Evolutionary conservation across 1,139 yeast genomes (phyloP), one percentile per base, ranked within the genome.

Genomic region (Saccharomyces pastorianus): DNA sequence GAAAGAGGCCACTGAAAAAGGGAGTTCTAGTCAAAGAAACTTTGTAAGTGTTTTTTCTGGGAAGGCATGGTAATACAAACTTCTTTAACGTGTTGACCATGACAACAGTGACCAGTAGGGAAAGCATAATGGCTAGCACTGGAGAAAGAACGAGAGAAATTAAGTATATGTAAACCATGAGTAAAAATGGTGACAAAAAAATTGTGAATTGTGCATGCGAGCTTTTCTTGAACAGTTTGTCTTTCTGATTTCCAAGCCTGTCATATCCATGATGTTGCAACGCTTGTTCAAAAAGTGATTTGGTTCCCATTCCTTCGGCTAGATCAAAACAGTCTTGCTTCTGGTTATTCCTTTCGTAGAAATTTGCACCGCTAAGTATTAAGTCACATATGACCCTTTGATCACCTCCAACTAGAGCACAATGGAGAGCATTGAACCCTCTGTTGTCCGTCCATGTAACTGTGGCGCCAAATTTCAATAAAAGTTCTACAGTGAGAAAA

Each of bases 391-490:
- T 49, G 8, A 56, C 50, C 20, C 80, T 70, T 55, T 76, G 75
- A 59, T 81, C 81, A 5, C 93, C 91, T 52, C 84, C 76, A 58
- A 86, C 88, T 55, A 88, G 77, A 0, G 89, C 86, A 96, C 96
- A 89, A 66, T 88, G 95, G 50, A 90, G 71, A 0, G 96, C 88
- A 6, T 83, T 80, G 65, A 88, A 85, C 5, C 88, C 84, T 14
- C 81, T 76, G 31, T 78, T 74, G 66, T 90, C 97, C 1, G 72
- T 71, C 38, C 76, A 67, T 49, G 78, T 72, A 2, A 84, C 80
- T 62, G 82, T 81, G 0, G 96, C 95, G 6, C 95, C 93, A 68
- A 82, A 80, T 57, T 79, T 77, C 50, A 89, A 66, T 51, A 89
- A 74, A 1, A 83, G 81, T 56, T 85, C 85, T 1, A 88, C 88